Base-by-base conservation (phyloP, 306 rosid genomes). In the Prunus davidiana region DNA sequence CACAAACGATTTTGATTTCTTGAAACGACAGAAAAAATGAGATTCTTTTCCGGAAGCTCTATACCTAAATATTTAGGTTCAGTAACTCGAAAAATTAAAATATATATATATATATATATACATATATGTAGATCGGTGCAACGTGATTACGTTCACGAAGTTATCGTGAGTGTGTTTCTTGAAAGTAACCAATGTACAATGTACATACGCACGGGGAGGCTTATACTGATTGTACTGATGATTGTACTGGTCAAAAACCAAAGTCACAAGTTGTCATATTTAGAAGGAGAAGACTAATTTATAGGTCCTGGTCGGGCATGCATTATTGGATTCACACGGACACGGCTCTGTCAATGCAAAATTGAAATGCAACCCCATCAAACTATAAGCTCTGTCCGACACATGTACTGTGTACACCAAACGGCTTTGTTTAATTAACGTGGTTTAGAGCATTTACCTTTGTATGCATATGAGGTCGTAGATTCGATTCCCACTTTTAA, bases 291-390 rank as follows among this genome's bases (percentile, higher is more conserved):
- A 49, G 18, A 45, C 72, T 46, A 22, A 2, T 45, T 43, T 67
- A 68, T 47, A 47, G 73, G 28, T 45, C 57, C 4, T 47, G 58
- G 43, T 68, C 41, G 73, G 58, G 52, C 52, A 49, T 49, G 58
- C 30, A 69, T 69, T 69, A 69, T 69, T 69, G 38, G 58, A 69
- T 45, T 47, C 30, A 47, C 60, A 67, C 72, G 13, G 20, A 24
- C 60, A 67, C 56, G 3, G 20, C 38, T 9, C 11, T 64, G 8
- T 34, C 27, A 64, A 64, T 34, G 19, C 69, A 34, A 66, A 43
- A 43, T 19, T 6, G 71, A 67, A 67, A 43, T 67, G 10, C 71
- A 41, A 67, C 10, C 71, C 55, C 71, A 67, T 45, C 9, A 7
- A 38, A 7, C 43, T 4, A 28, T 32, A 32, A 32, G 34, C 34